Percentiles rank a stretch among this genome's conserved stretches.
Conservation (phyloP, 768 basidiomycete genomes). For the Boletus pseudopeckii region DNA sequence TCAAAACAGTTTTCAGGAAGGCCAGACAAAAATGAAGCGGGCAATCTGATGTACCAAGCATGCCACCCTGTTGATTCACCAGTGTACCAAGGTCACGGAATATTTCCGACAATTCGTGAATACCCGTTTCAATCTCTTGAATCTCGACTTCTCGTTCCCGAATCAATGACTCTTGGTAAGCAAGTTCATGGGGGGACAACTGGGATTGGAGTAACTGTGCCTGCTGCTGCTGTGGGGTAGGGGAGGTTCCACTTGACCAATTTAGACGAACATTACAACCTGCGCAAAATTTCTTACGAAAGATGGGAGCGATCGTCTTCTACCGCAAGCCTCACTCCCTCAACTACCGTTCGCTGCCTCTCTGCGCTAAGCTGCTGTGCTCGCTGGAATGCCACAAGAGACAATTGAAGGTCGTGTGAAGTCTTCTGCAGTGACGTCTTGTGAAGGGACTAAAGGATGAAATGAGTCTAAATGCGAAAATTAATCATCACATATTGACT, state of each 20-base stretch:
- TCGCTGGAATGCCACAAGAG: conserved; percentile 86
- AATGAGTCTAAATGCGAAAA: neutral
- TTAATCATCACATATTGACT: conserved; percentile 17
- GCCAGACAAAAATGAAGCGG: neutral
- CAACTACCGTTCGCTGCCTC: conserved; percentile 83
- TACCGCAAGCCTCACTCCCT: conserved; percentile 78
- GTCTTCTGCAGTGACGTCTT: conserved; percentile 89
- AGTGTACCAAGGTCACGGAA: conserved; percentile 95
- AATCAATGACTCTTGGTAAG: conserved; percentile 87
- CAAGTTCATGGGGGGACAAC: conserved; percentile 87
- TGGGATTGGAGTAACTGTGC: conserved; percentile 67
- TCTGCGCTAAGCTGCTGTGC: conserved; percentile 90
- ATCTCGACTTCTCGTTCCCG: conserved; percentile 90
- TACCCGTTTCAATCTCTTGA: conserved; percentile 93
- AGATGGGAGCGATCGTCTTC: conserved; percentile 60
- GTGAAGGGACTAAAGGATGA: conserved; percentile 56
- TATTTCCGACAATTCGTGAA: conserved; percentile 93
- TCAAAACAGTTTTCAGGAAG: neutral
- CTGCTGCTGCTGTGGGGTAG: conserved; percentile 60
- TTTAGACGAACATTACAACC: neutral
- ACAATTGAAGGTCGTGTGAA: conserved; percentile 87
- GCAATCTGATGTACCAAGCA: conserved; percentile 78
- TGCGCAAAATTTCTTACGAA: conserved; percentile 7
- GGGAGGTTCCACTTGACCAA: conserved; percentile 32
- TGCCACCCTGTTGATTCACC: conserved; percentile 89